Evolutionary conservation across 768 basidiomycete species (phyloP).

Genomic region (Paxillus ammoniavirescens): DNA sequence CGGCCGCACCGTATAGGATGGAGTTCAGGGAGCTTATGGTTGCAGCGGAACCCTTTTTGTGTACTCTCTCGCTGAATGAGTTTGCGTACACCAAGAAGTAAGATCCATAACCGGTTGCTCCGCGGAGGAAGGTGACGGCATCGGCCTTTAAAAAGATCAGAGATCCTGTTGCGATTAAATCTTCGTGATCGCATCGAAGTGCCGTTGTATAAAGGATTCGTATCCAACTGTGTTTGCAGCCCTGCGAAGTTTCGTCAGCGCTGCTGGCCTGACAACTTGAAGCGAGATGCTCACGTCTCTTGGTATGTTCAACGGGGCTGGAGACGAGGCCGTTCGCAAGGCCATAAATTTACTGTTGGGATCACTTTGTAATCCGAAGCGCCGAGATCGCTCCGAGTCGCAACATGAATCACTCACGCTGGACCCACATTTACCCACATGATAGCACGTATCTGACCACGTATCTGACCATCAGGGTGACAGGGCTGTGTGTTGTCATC

Average conservation of each 20-base stretch:
- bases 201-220: slow-evolving; percentile 73
- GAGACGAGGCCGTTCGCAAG: slow-evolving; percentile 90
- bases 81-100: slow-evolving; percentile 94
- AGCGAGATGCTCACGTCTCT: slow-evolving; percentile 49
- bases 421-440: too few relatives aligned
- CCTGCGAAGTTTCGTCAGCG: slow-evolving; percentile 43
- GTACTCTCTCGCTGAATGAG: slow-evolving; percentile 84
- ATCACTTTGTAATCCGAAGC: too few relatives aligned
- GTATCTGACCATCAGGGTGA: too few relatives aligned
- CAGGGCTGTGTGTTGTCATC: too few relatives aligned
- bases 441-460: too few relatives aligned
- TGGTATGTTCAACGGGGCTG: slow-evolving; percentile 96
- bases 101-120: slow-evolving; percentile 76
- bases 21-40: slow-evolving; percentile 79
- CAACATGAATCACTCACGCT: too few relatives aligned
- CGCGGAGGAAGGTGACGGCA: slow-evolving; percentile 82
- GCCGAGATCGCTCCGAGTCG: too few relatives aligned
- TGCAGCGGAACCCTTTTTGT: slow-evolving; percentile 65
- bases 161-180: slow-evolving; percentile 76
- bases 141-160: slow-evolving; percentile 92
- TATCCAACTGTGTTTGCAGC: slow-evolving; percentile 85
- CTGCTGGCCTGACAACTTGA: neutral
- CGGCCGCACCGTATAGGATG: slow-evolving; percentile 85
- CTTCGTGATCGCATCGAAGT: slow-evolving; percentile 87
- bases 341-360: slow-evolving; percentile 36